A percentile compares a stretch with the other conserved stretches of the same genome.
phyloP scores from a whole-genome alignment of 495 filamentous ascomycete genomes.

The Penicillium bialowiezense region DNA sequence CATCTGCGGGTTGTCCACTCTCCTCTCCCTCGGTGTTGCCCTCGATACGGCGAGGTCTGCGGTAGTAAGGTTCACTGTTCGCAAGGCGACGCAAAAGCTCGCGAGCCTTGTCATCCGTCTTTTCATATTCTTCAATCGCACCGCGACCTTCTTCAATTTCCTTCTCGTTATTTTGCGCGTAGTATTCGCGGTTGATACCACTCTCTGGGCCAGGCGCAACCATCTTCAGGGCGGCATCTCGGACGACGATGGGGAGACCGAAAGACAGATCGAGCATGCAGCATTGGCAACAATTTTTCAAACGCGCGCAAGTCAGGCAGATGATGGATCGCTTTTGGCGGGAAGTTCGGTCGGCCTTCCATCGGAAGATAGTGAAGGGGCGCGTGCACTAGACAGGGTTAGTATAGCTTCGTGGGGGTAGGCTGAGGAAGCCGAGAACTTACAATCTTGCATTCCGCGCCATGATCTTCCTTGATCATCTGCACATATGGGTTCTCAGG shows the following conservation, averaged over 20 bases:
- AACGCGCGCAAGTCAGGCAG: conserved; percentile 89
- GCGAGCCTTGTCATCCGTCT: conserved; percentile 92
- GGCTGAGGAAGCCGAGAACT: conserved; percentile 12
- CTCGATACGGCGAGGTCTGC: conserved; percentile 71
- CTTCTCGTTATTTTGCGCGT: conserved; percentile 93
- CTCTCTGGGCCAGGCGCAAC: conserved; percentile 88
- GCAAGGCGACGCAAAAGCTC: conserved; percentile 83
- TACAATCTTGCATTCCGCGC: conserved; percentile 63
- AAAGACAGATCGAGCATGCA: conserved; percentile 98
- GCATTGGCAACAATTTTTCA: conserved; percentile 98
- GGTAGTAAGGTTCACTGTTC: conserved; percentile 90
- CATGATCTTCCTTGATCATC: conserved; percentile 95
- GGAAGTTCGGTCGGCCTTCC: conserved; percentile 86
- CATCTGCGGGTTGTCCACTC: conserved; percentile 19
- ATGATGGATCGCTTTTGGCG: conserved; percentile 86
- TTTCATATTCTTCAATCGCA: conserved; percentile 84
- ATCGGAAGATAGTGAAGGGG: conserved; percentile 92
- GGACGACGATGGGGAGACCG: conserved; percentile 86
- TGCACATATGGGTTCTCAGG: conserved; percentile 97
- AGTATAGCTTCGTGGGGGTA: conserved; percentile 2
- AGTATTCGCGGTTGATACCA: conserved; percentile 93
- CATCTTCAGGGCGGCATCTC: conserved; percentile 97
- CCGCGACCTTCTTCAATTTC: conserved; percentile 89
- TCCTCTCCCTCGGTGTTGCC: conserved; percentile 43
- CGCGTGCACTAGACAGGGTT: conserved; percentile 65